These are phyloP conservation scores for Tolypocladium inflatum DNA, from an alignment of 2,329 filamentous ascomycete genomes.

Conservation along the genomic window DNA sequence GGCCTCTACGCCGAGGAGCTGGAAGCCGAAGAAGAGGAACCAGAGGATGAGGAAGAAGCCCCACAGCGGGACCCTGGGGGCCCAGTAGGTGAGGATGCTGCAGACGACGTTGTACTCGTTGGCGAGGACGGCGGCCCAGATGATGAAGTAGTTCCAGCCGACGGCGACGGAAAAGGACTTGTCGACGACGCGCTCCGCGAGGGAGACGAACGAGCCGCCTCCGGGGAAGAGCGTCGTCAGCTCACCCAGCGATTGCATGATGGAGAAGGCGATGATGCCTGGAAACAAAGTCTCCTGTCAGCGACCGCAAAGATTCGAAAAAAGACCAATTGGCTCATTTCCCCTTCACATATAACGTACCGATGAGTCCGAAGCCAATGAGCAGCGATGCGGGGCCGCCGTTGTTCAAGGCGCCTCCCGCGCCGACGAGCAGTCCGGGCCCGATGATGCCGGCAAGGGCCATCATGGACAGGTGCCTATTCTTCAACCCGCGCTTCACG, in stretches of 20 bases:
- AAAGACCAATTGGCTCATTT: too few species aligned
- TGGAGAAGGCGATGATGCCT: constrained; percentile 52
- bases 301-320: too few species aligned
- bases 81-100: constrained; percentile 59
- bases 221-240: constrained; percentile 65
- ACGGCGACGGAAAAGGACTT: constrained; percentile 59
- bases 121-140: constrained; percentile 55
- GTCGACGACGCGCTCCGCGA: constrained; percentile 63
- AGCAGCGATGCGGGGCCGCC: constrained; percentile 64
- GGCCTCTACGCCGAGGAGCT: constrained; percentile 61
- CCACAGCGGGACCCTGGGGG: constrained; percentile 50
- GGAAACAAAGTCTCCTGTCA: constrained; percentile 5
- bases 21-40: constrained; percentile 58
- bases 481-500: constrained; percentile 61
- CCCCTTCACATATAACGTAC: constrained; percentile 9
- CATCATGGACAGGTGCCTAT: constrained; percentile 58
- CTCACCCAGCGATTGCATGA: constrained; percentile 68
- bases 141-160: constrained; percentile 64
- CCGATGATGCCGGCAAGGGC: constrained; percentile 55
- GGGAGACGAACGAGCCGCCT: constrained; percentile 60
- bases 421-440: constrained; percentile 62
- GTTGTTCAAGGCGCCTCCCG: constrained; percentile 56
- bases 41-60: constrained; percentile 67
- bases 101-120: constrained; percentile 65
- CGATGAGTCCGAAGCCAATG: constrained; percentile 65